These are phyloP conservation scores for Penicillium diatomitis DNA, from an alignment of 495 filamentous ascomycete species.

Conservation along the genomic window DNA sequence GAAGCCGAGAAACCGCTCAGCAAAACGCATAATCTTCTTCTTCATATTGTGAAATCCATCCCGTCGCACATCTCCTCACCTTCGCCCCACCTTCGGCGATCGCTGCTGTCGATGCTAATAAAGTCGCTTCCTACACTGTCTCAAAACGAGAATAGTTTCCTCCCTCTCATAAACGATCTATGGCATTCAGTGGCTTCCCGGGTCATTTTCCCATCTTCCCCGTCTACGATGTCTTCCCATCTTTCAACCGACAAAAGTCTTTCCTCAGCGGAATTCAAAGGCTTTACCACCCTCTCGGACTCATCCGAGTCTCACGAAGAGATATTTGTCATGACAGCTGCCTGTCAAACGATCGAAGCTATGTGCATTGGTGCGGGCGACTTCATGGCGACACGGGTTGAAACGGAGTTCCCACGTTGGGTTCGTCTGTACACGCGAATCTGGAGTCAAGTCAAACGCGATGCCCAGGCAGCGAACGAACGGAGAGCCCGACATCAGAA, in stretches of 20 bases:
- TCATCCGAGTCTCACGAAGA: conserved; percentile 50
- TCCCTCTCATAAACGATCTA: conserved; percentile 80
- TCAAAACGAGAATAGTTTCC: conserved; percentile 66
- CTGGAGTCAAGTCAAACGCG: conserved; percentile 32
- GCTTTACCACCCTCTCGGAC: conserved; percentile 8
- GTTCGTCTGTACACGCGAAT: conserved; percentile 32
- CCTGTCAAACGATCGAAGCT: conserved; percentile 52
- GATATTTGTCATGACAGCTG: conserved; percentile 60
- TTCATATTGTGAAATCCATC: conserved; percentile 59
- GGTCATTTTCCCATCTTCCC: conserved; percentile 42
- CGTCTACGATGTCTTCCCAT: conserved; percentile 13
- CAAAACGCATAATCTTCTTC: conserved; percentile 51
- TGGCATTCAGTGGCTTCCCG: conserved; percentile 72
- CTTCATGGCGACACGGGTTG: conserved; percentile 65
- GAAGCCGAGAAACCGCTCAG: conserved; percentile 43
- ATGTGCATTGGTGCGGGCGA: conserved; percentile 60
- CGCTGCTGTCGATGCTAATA: conserved; percentile 63
- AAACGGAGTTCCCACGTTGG: conserved; percentile 56
- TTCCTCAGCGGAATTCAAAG: conserved; percentile 3
- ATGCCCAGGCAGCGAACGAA: conserved; percentile 25
- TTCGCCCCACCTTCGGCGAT: conserved; percentile 65
- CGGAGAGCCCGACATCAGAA: conserved; percentile 18
- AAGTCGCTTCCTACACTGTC: conserved; percentile 60
- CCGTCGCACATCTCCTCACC: conserved; percentile 80
- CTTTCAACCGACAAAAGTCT: conserved; percentile 14